These are phyloP conservation scores for Nissolia schottii DNA, from an alignment of 306 rosid species.

Conservation along the genomic window DNA sequence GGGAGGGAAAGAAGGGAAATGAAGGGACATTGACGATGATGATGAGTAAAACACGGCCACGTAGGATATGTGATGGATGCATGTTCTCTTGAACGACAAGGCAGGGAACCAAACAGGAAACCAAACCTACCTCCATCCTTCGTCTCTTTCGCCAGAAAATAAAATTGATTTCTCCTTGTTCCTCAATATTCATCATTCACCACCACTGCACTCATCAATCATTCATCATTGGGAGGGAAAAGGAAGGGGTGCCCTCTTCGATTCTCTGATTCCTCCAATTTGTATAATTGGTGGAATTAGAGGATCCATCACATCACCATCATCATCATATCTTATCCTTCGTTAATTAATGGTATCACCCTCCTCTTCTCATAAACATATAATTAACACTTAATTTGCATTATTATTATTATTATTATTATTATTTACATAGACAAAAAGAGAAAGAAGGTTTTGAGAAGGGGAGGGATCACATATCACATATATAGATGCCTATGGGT, in stretches of 20 bases:
- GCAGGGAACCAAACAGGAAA: neutral
- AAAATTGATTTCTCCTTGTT: too few relatives aligned
- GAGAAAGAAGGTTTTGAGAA: neutral
- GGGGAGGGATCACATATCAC: too few relatives aligned
- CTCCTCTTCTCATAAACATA: neutral
- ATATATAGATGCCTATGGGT: too few relatives aligned
- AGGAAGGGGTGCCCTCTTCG: neutral
- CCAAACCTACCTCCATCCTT: neutral
- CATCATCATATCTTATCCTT: too few relatives aligned
- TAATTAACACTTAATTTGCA: too few relatives aligned
- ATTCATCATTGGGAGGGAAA: too few relatives aligned
- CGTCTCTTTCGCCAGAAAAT: neutral
- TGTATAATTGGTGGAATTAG: constrained; percentile 13
- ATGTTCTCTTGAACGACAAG: neutral
- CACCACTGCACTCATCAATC: neutral
- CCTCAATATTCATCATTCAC: too few relatives aligned
- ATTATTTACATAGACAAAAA: too few relatives aligned
- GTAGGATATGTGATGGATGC: too few relatives aligned
- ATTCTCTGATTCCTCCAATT: neutral
- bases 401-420: too few relatives aligned
- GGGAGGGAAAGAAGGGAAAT: neutral
- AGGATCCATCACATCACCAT: too few relatives aligned
- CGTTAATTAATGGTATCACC: too few relatives aligned
- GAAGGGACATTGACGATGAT: neutral
- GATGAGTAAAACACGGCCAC: neutral